Base-by-base conservation (phyloP, 139 green algal species). In the Nannochloris sp. region DNA sequence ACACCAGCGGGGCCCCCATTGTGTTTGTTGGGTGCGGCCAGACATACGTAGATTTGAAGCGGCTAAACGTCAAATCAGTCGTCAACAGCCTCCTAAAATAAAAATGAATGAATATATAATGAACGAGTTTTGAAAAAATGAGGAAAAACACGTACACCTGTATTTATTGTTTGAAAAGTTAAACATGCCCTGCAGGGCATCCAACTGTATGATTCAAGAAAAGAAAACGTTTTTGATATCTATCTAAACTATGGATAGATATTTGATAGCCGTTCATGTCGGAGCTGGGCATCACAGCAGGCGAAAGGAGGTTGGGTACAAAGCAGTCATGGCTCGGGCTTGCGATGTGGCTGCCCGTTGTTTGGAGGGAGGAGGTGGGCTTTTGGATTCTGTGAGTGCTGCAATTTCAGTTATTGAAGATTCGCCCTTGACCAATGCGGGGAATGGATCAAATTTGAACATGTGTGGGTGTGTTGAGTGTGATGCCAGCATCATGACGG, bases 11-110 rank as follows among this genome's bases (percentile, higher is more conserved):
- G 5, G 90, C 91, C 0, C 93, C 93, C 31, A 88, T 99, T 63
- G 92, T 99, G 82, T 99, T 99, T 72, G 86, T 98, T 37, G 93
- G 93, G 4, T 96, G 88, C 56, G 93, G 93, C 11, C 93, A 99
- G 81, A 96, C 87, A 10, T 99, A 99, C 61, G 81, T 89, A 2
- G 93, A 99, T 70, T 81, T 99, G 24, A 94, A 88, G 73, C 75
- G 78, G 44, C 82, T 99, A 6, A 91, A 97, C 69, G 87, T 95
- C 27, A 90, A 92, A 79, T 75, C 75, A 23, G 83, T 99, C 12
- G 91, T 98, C 5, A 78, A 85, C 31, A 75, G 75, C 21, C 78
- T 98, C 73, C 78, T 76, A 10, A 78, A 68, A 65, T 72, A 49
- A 74, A 1, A 8, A 18, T 23, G 15, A 27, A 29, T 29, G 7